phyloP scores from a whole-genome alignment of 23 red algal species.

The Porphyridium purpureum region DNA sequence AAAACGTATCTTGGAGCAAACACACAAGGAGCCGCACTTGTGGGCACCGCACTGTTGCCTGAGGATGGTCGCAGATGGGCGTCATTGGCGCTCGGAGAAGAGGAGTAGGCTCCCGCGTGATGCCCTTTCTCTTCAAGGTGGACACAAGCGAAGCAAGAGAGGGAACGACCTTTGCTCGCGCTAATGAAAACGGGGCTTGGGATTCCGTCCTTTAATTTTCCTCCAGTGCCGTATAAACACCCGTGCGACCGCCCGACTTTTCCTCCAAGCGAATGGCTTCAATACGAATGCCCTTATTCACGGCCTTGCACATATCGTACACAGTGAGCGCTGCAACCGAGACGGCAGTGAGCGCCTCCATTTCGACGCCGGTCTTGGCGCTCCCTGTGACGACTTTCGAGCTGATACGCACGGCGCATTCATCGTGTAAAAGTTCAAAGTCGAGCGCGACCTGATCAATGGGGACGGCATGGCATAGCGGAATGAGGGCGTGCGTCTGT shows the following conservation, averaged over 20 bases:
- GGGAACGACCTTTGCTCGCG: too few relatives aligned
- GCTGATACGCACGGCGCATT: background rate
- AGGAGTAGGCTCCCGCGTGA: too few relatives aligned
- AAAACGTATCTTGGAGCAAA: too few relatives aligned
- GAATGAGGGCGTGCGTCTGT: slow-evolving; percentile 49
- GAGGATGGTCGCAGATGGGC: too few relatives aligned
- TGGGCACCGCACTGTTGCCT: too few relatives aligned
- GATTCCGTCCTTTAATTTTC: too few relatives aligned
- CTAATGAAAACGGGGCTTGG: too few relatives aligned
- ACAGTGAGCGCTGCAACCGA: slow-evolving; percentile 75
- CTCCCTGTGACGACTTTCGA: background rate
- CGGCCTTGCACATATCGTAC: slow-evolving; percentile 98
- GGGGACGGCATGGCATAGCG: slow-evolving; percentile 77
- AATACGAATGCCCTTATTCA: slow-evolving; percentile 40
- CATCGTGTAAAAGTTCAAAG: slow-evolving; percentile 8
- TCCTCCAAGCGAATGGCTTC: slow-evolving; percentile 10
- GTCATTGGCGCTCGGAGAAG: too few relatives aligned
- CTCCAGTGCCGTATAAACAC: too few relatives aligned
- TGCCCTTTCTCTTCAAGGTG: too few relatives aligned
- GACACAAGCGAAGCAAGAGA: too few relatives aligned
- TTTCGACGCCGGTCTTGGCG: slow-evolving; percentile 72
- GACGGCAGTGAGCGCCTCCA: slow-evolving; percentile 89
- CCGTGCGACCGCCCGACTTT: slow-evolving; percentile 20
- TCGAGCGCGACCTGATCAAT: slow-evolving; percentile 40
- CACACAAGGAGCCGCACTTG: too few relatives aligned